phyloP scores from a whole-genome alignment of 2,329 filamentous ascomycete genomes.

The Alternaria arborescens region DNA sequence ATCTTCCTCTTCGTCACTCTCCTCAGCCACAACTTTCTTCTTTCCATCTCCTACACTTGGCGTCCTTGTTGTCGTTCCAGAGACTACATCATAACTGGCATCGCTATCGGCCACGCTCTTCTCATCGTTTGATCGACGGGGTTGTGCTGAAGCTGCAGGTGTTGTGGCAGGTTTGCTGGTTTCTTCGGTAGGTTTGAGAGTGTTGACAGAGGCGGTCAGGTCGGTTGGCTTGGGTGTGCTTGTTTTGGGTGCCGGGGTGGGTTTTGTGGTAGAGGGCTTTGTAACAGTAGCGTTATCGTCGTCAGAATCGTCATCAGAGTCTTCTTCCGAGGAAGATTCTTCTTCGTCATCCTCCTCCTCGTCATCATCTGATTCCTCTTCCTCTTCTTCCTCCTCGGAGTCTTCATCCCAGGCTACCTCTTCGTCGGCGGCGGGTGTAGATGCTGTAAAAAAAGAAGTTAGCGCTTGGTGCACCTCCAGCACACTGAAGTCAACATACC shows the following conservation, averaged over 20 bases:
- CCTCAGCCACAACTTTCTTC: constrained; percentile 57
- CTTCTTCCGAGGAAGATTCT: constrained; percentile 23
- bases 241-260: background rate
- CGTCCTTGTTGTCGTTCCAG: constrained; percentile 77
- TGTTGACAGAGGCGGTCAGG: constrained; percentile 47
- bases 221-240: constrained; percentile 13
- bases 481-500: constrained; percentile 62
- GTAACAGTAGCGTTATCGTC: constrained; percentile 16
- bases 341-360: constrained; percentile 37
- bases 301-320: constrained; percentile 19
- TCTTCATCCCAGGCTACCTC: constrained; percentile 76
- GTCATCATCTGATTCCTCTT: constrained; percentile 32
- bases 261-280: background rate
- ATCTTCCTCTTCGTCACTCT: constrained; percentile 74
- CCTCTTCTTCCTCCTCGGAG: constrained; percentile 62
- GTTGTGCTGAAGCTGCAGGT: constrained; percentile 58
- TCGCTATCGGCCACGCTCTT: constrained; percentile 93
- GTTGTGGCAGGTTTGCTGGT: constrained; percentile 53
- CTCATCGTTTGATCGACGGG: constrained; percentile 72
- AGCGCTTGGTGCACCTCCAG: background rate
- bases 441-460: constrained; percentile 45
- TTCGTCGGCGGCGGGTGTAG: constrained; percentile 77
- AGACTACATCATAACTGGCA: constrained; percentile 92
- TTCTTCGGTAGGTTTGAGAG: constrained; percentile 47
- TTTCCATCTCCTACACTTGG: constrained; percentile 60